These are phyloP conservation scores for Candida krabiensis DNA, from an alignment of 805 yeast genomes.

Conservation along the genomic window DNA sequence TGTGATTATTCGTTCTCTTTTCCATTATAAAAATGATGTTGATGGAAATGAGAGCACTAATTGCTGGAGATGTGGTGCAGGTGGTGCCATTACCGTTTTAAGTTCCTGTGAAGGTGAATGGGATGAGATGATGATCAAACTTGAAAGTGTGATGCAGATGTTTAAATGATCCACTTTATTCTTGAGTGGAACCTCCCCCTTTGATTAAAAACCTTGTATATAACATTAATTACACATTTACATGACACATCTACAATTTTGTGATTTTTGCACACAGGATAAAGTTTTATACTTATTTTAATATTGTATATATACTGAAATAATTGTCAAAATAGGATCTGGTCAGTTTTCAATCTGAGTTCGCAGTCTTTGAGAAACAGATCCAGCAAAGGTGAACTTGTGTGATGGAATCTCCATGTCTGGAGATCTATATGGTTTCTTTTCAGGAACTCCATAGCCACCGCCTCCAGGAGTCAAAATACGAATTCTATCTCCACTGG, in stretches of 20 bases:
- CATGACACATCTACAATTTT: background rate
- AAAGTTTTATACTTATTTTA: no score
- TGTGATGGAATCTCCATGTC: slow-evolving; percentile 12
- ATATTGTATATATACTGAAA: no score
- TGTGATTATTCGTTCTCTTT: slow-evolving; percentile 85
- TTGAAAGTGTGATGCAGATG: slow-evolving; percentile 77
- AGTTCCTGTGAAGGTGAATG: slow-evolving; percentile 84
- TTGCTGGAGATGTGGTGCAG: slow-evolving; percentile 92
- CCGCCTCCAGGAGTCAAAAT: slow-evolving; percentile 87
- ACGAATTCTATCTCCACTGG: slow-evolving; percentile 64
- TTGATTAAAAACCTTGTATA: background rate
- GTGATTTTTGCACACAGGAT: no score
- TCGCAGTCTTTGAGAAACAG: slow-evolving; percentile 30
- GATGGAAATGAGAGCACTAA: slow-evolving; percentile 14
- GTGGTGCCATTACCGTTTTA: slow-evolving; percentile 94
- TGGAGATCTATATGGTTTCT: background rate
- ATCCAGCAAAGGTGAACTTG: slow-evolving; percentile 30
- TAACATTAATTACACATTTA: background rate
- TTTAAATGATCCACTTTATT: slow-evolving; percentile 40
- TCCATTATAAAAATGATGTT: slow-evolving; percentile 56
- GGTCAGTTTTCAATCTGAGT: slow-evolving; percentile 33
- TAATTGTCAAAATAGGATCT: no score
- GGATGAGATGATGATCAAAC: slow-evolving; percentile 85
- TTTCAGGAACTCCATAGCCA: slow-evolving; percentile 56
- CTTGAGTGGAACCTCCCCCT: no score